phyloP scores from a whole-genome alignment of 2,329 filamentous ascomycete species.

The Xylariaceae sp. region DNA sequence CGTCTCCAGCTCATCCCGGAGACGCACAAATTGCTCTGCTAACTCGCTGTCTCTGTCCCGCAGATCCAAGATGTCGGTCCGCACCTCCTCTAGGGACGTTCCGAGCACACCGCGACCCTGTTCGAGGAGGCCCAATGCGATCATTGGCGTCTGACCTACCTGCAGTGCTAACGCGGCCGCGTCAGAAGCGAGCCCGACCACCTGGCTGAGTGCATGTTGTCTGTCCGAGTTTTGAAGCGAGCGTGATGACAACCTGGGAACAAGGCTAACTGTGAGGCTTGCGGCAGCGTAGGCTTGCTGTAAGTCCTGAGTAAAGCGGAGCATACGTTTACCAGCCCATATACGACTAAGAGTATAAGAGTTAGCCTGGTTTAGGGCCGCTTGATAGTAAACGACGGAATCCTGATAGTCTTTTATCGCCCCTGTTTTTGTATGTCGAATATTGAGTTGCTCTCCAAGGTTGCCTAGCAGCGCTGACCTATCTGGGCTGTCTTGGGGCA shows the following conservation, averaged over 20 bases:
- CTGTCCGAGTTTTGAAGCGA: background rate
- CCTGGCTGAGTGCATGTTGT: background rate
- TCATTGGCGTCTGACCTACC: background rate
- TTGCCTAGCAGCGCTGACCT: background rate
- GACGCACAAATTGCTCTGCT: background rate
- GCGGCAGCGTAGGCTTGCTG: constrained; percentile 24
- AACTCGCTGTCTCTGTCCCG: background rate
- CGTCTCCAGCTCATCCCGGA: background rate
- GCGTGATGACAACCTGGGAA: background rate
- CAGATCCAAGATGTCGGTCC: background rate
- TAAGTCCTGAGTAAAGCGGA: constrained; percentile 4
- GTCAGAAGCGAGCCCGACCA: background rate
- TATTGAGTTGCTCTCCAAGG: background rate
- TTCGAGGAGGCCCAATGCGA: background rate
- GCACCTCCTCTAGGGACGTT: background rate
- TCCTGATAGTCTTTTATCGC: background rate
- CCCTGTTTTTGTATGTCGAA: background rate
- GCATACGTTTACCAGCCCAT: background rate
- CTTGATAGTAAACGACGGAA: background rate
- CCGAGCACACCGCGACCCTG: background rate
- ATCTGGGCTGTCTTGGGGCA: background rate
- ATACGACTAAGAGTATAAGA: too few species aligned
- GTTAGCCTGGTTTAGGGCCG: background rate
- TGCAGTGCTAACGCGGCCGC: background rate
- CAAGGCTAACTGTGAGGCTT: background rate